Evolutionary conservation across 2,329 filamentous ascomycete species (phyloP).

Genomic region (Fusarium ramigenum): DNA sequence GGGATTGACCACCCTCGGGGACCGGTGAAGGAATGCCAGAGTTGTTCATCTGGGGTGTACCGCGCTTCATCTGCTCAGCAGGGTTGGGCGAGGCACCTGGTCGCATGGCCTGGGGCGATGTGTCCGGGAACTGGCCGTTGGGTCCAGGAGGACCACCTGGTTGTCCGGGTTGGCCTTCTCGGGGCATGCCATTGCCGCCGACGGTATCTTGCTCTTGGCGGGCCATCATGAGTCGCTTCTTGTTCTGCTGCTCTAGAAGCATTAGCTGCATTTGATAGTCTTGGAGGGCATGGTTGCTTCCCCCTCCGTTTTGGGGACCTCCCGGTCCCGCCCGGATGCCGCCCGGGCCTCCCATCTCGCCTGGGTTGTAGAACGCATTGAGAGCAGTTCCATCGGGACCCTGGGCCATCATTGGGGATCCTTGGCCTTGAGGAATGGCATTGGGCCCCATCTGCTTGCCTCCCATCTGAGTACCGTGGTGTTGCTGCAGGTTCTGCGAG

Average conservation of each 20-base stretch:
- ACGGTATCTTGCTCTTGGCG: constrained; percentile 78
- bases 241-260: constrained; percentile 87
- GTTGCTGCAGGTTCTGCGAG: constrained; percentile 83
- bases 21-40: constrained; percentile 76
- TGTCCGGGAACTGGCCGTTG: constrained; percentile 73
- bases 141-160: constrained; percentile 64
- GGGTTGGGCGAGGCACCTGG: constrained; percentile 80
- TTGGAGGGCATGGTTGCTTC: constrained; percentile 81
- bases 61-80: constrained; percentile 80
- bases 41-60: constrained; percentile 77
- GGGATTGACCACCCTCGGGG: constrained; percentile 73
- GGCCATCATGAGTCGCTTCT: constrained; percentile 86
- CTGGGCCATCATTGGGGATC: constrained; percentile 82
- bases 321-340: constrained; percentile 67
- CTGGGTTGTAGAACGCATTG: constrained; percentile 69
- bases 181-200: constrained; percentile 56
- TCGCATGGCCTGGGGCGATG: constrained; percentile 75
- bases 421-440: constrained; percentile 76
- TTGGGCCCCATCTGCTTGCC: constrained; percentile 79
- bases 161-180: constrained; percentile 59
- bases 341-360: constrained; percentile 65
- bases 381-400: constrained; percentile 72
- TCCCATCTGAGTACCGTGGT: constrained; percentile 83
- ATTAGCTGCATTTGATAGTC: constrained; percentile 93
- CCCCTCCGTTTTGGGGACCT: constrained; percentile 57